Base-by-base conservation (phyloP, 805 yeast genomes). In the Myxozyma lipomycoides region DNA sequence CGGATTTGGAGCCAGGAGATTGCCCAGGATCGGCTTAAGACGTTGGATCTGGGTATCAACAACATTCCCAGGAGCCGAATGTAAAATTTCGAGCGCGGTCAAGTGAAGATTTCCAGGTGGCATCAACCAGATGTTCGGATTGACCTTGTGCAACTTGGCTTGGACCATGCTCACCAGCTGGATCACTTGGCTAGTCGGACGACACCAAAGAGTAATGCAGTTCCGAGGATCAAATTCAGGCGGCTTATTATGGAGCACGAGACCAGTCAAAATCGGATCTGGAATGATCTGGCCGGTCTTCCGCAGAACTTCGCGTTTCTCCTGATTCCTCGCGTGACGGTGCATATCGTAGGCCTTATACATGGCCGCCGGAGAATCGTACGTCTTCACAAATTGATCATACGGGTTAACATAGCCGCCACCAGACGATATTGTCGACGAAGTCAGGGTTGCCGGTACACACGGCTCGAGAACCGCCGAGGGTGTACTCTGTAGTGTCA, bases 81-180 rank as follows among this genome's bases (percentile, higher is more conserved):
- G 60, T 12, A 52, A 30, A 10, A 56, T 42, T 26, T 56, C 60
- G 10, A 56, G 49, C 23, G 58, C 55, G 6, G 60, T 53, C 55
- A 34, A 62, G 37, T 56, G 60, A 24, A 56, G 45, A 26, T 39
- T 40, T 58, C 24, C 55, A 40, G 35, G 59, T 38, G 50, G 67
- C 67, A 40, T 59, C 42, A 47, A 51, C 60, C 50, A 65, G 15
- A 54, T 18, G 4, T 24, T 41, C 9, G 56, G 50, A 9, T 49
- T 46, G 10, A 22, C 51, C 25, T 40, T 28, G 22, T 30, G 51
- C 10, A 55, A 52, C 24, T 18, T 17, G 3, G 35, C 12, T 43
- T 55, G 59, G 2, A 55, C 46, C 23, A 43, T 39, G 6, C 30
- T 37, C 12, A 55, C 45, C 12, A 55, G 40, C 17, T 43, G 25